A percentile compares a stretch with the other conserved stretches of the same genome.
Conservation (phyloP, 345 rosid genomes). For the Moricandia arvensis region DNA sequence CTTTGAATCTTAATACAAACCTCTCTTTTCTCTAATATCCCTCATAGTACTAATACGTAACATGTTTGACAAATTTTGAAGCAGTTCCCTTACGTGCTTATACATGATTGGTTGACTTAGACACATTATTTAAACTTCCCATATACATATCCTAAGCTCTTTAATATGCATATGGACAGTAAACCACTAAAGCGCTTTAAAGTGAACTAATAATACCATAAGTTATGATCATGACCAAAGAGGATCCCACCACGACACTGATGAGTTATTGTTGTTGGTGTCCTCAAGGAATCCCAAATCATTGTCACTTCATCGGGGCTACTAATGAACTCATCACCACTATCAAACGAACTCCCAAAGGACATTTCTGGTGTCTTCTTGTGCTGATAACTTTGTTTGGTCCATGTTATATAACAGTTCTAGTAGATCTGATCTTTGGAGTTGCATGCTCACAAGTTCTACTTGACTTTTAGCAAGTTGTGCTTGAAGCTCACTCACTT, state of each 20-base stretch:
- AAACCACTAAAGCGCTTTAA: conserved; percentile 40
- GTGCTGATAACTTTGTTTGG: conserved; percentile 38
- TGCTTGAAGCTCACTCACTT: conserved; percentile 76
- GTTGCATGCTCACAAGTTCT: conserved; percentile 61
- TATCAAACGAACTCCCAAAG: conserved; percentile 34
- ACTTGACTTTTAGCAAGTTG: conserved; percentile 80
- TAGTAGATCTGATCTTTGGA: conserved; percentile 65
- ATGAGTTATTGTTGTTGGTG: conserved; percentile 27
- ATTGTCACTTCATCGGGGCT: conserved; percentile 43
- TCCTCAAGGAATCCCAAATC: conserved; percentile 47
- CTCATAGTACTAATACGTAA: conserved; percentile 25
- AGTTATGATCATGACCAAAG: conserved; percentile 58
- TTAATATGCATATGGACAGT: conserved; percentile 36
- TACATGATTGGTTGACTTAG: conserved; percentile 32
- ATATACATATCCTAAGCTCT: conserved; percentile 37
- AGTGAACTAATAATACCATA: conserved; percentile 34
- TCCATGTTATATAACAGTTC: conserved; percentile 62
- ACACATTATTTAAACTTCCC: background rate
- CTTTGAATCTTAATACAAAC: conserved; percentile 38
- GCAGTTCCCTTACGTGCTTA: conserved; percentile 31
- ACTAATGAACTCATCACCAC: conserved; percentile 40
- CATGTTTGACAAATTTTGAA: conserved; percentile 28
- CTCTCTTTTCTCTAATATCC: background rate
- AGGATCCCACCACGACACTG: conserved; percentile 53
- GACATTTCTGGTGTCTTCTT: conserved; percentile 37